These are phyloP conservation scores for Ceratobasidium papillatum DNA, from an alignment of 1,284 basidiomycete species.

Conservation along the genomic window DNA sequence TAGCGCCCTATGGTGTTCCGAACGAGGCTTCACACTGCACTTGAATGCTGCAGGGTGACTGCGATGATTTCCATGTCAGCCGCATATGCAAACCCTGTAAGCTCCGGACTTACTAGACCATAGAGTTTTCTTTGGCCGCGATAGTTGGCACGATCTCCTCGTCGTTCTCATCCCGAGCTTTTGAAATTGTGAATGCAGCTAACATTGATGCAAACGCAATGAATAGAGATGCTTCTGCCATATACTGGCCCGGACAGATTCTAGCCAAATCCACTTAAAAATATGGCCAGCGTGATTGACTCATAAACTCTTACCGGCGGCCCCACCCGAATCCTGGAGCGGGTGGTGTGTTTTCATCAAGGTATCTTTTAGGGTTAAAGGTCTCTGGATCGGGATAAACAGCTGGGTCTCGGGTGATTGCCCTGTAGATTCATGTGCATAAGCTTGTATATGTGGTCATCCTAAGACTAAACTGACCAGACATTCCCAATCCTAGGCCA, in stretches of 20 bases:
- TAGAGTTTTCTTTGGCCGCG: conserved; percentile 9
- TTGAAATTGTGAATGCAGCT: conserved; percentile 6
- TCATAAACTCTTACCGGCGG: neutral
- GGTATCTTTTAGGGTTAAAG: conserved; percentile 39
- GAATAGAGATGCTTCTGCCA: neutral
- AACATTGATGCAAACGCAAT: conserved; percentile 23
- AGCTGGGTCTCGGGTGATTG: conserved; percentile 26
- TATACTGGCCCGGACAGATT: conserved; percentile 3
- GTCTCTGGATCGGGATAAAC: conserved; percentile 37
- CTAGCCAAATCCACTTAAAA: neutral
- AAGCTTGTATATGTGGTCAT: too few species aligned
- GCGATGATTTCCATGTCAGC: neutral
- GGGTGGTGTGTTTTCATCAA: neutral
- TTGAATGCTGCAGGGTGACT: conserved; percentile 42
- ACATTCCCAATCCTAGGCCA: conserved; percentile 32
- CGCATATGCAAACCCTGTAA: neutral
- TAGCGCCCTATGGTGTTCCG: conserved; percentile 21
- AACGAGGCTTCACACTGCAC: conserved; percentile 43
- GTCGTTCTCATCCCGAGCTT: conserved; percentile 15
- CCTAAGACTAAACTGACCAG: conserved; percentile 33
- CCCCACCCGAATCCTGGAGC: conserved; percentile 24
- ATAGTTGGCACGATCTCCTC: neutral
- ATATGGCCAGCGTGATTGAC: neutral
- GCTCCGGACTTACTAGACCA: neutral
- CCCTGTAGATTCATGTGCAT: conserved; percentile 12